Evolutionary conservation across 495 filamentous ascomycete species (phyloP).

Genomic region (Corynascus novoguineensis): DNA sequence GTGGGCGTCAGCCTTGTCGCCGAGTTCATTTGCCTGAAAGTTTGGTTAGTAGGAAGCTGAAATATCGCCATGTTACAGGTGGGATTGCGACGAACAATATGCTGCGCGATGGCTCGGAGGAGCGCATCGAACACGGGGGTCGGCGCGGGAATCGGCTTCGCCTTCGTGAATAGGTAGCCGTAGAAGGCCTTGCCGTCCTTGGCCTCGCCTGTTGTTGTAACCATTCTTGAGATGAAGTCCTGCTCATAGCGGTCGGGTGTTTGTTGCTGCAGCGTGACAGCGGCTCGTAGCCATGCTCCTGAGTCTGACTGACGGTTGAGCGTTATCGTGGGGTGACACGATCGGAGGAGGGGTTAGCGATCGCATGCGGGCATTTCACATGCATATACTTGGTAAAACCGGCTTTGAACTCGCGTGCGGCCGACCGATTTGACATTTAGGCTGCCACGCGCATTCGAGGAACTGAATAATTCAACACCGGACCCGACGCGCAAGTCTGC

Average conservation of each 20-base stretch:
- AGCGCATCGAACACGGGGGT: constrained; percentile 71
- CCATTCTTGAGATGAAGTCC: constrained; percentile 15
- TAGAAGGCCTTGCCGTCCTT: constrained; percentile 52
- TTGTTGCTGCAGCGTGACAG: background rate
- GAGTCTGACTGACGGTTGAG: background rate
- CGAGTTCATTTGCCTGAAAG: constrained; percentile 54
- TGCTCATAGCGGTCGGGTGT: constrained; percentile 6
- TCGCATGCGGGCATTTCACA: background rate
- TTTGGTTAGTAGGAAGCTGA: background rate
- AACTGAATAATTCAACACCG: background rate
- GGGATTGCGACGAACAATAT: constrained; percentile 61
- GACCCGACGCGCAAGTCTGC: background rate
- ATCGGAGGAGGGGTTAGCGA: constrained; percentile 10
- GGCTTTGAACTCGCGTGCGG: background rate
- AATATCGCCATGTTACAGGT: too few species aligned
- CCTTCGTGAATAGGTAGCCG: constrained; percentile 72
- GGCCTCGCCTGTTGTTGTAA: constrained; percentile 16
- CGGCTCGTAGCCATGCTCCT: constrained; percentile 10
- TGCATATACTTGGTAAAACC: constrained; percentile 5
- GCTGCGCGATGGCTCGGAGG: constrained; percentile 67
- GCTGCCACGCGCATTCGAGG: constrained; percentile 8
- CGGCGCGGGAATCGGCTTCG: constrained; percentile 60
- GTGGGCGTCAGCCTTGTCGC: constrained; percentile 56
- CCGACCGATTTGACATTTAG: constrained; percentile 1
- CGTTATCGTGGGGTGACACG: constrained; percentile 2